phyloP scores from a whole-genome alignment of 2,329 filamentous ascomycete genomes.

The Fusarium tanahbumbuense region DNA sequence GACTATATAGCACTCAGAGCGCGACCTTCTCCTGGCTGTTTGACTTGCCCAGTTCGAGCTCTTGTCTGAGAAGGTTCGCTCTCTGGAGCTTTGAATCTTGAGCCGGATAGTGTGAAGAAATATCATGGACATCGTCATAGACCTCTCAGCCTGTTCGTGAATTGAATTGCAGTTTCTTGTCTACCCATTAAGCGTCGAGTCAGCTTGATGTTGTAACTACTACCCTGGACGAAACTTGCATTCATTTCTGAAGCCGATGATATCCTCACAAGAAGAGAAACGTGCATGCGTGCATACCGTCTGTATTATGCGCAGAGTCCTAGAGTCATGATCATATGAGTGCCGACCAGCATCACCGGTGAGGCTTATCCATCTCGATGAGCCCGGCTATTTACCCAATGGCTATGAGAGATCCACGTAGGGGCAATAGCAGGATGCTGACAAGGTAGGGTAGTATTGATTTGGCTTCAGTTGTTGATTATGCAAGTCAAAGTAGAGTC shows the following conservation, averaged over 20 bases:
- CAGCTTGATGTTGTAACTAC: constrained; percentile 7
- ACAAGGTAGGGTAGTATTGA: constrained; percentile 25
- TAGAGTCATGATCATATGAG: constrained; percentile 22
- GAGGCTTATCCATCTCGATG: constrained; percentile 17
- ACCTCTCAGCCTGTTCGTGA: not conserved
- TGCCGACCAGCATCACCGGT: constrained; percentile 23
- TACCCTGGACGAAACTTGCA: not conserved
- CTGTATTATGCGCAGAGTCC: constrained; percentile 9
- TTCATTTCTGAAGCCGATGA: constrained; percentile 17
- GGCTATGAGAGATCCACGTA: constrained; percentile 21
- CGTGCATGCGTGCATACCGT: constrained; percentile 1
- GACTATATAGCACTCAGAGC: not conserved
- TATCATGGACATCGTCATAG: not conserved
- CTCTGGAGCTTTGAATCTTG: not conserved
- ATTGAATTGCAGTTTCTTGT: not conserved
- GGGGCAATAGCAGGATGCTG: constrained; percentile 7
- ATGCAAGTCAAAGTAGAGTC: constrained; percentile 29
- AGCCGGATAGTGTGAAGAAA: not conserved
- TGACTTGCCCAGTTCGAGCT: not conserved
- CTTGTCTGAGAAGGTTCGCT: not conserved
- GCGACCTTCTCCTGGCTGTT: not conserved
- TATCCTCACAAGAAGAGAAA: constrained; percentile 11
- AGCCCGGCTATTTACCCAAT: constrained; percentile 20
- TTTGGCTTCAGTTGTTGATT: constrained; percentile 25
- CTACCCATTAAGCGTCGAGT: not conserved